phyloP scores from a whole-genome alignment of 2,329 filamentous ascomycete species.

The Exophiala sideris region DNA sequence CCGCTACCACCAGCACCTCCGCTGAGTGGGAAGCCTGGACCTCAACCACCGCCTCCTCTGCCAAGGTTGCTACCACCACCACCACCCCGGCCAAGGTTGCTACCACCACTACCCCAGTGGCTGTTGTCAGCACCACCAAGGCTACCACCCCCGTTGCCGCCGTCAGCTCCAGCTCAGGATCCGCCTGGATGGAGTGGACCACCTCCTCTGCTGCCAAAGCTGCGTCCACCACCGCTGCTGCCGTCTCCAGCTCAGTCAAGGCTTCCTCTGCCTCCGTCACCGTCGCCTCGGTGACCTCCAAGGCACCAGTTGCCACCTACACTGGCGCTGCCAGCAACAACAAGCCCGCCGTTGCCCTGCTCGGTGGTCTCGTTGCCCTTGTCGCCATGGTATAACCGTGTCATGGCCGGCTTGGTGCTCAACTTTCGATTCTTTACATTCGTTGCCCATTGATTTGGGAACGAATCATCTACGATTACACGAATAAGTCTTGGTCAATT shows the following conservation, averaged over 20 bases:
- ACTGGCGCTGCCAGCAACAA: constrained; percentile 25
- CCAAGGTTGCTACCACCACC: not conserved
- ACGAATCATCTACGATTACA: not conserved
- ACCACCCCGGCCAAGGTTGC: constrained; percentile 5
- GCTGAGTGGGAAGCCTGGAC: not conserved
- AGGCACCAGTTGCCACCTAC: constrained; percentile 16
- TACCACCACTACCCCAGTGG: not conserved
- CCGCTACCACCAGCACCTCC: not conserved
- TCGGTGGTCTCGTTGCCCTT: constrained; percentile 22
- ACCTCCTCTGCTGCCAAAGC: constrained; percentile 1
- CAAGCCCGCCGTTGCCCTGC: constrained; percentile 25
- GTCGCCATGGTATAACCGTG: constrained; percentile 23
- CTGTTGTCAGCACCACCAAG: not conserved
- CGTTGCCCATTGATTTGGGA: not conserved
- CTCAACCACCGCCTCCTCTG: not conserved
- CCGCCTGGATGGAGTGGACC: not conserved
- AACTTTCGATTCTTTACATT: constrained; percentile 8
- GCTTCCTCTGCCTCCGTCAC: not conserved
- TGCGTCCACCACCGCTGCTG: constrained; percentile 5
- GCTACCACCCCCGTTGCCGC: constrained; percentile 1
- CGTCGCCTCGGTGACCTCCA: constrained; percentile 3
- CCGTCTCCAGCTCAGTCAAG: not conserved
- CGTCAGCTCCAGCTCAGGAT: not conserved
- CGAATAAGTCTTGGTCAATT: constrained; percentile 5
- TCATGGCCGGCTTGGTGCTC: not conserved